Evolutionary conservation across 1,139 yeast genomes (phyloP), one percentile per base, ranked within the genome.

Genomic region (Lodderomyces orthopsilosis): DNA sequence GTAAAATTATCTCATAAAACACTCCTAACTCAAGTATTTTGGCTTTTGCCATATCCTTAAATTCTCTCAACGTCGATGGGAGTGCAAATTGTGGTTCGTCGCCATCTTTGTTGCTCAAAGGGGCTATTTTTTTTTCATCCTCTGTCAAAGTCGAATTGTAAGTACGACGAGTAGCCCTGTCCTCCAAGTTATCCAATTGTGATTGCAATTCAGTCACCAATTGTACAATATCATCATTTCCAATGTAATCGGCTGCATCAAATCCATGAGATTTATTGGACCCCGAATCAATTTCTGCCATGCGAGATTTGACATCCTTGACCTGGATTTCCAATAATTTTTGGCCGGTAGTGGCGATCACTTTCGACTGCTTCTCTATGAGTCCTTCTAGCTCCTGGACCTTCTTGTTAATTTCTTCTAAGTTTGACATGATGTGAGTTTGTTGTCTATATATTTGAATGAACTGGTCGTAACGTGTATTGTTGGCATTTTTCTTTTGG

Each of bases 131-230:
- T 39, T 50, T 26, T 41, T 37, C 38, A 60, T 48, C 42, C 51
- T 59, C 3, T 68, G 24, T 27, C 14, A 51, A 23, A 15, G 47
- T 39, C 9, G 48, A 30, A 38, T 50, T 58, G 52, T 74, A 70
- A 10, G 79, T 64, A 56, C 94, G 70, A 51, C 80, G 71, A 39
- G 82, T 75, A 12, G 81, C 71, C 50, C 91, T 71, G 45, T 83
- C 85, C 55, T 85, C 94, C 27, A 84, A 62, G 13, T 68, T 66
- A 43, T 87, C 94, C 54, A 91, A 72, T 64, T 91, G 97, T 5
- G 86, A 85, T 63, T 90, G 97, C 46, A 91, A 67, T 61, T 91
- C 98, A 6, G 90, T 90, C 10, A 90, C 97, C 38, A 88, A 65
- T 55, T 85, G 89, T 1, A 86, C 88, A 15, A 91, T 68, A 56